Evolutionary conservation across 2,329 filamentous ascomycete species (phyloP).

Genomic region (Drechslerella dactyloides): DNA sequence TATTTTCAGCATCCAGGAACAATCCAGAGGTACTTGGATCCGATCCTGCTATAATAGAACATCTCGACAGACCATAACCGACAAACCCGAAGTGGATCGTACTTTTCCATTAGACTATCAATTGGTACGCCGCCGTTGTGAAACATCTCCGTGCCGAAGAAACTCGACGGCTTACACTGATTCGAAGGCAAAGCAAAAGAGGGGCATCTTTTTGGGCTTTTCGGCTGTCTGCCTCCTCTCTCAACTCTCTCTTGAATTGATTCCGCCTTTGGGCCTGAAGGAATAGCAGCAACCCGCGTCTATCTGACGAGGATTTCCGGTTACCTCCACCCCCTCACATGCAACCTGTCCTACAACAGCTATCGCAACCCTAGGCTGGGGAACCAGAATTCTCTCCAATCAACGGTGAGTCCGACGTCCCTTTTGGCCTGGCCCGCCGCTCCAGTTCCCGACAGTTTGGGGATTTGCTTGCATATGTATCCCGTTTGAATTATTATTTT

Average conservation of each 20-base stretch:
- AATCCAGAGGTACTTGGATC: conserved; percentile 46
- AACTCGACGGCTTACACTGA: conserved; percentile 29
- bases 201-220: conserved; percentile 32
- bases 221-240: conserved; percentile 43
- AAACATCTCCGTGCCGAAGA: conserved; percentile 42
- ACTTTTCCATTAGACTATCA: conserved; percentile 26
- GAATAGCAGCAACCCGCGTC: conserved; percentile 21
- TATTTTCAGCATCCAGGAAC: conserved; percentile 51
- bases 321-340: conserved; percentile 43
- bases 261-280: conserved; percentile 29
- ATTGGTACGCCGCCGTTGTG: conserved; percentile 42
- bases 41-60: conserved; percentile 50
- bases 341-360: conserved; percentile 43
- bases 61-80: conserved; percentile 41
- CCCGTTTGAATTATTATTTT: conserved; percentile 48
- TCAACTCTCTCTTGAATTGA: conserved; percentile 14
- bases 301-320: conserved; percentile 37
- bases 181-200: conserved; percentile 38
- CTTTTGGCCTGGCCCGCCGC: conserved; percentile 6
- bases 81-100: conserved; percentile 21
- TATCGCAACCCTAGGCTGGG: conserved; percentile 30
- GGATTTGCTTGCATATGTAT: conserved; percentile 44
- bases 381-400: conserved; percentile 39
- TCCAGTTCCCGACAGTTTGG: conserved; percentile 34
- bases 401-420: conserved; percentile 38